A percentile compares a stretch with the other conserved stretches of the same genome.
phyloP scores from a whole-genome alignment of 441 rosid species.

The Pelargonium cotyledonis region DNA sequence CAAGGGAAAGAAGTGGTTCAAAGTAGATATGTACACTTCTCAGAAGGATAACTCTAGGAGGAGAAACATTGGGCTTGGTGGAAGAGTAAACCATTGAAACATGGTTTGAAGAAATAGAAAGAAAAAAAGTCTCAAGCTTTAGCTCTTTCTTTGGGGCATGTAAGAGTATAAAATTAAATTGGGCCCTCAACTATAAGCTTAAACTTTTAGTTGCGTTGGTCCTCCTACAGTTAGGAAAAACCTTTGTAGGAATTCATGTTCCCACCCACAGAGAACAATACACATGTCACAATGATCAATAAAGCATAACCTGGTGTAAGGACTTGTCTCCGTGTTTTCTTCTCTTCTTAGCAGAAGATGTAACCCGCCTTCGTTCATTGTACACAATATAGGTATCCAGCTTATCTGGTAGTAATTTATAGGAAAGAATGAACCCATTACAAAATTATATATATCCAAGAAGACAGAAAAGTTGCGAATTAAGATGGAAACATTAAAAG shows the following conservation, averaged over 20 bases:
- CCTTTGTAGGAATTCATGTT: conserved; percentile 6
- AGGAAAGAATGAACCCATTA: not conserved
- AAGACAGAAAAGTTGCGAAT: not conserved
- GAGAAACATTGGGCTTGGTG: too few species aligned
- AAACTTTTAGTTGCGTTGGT: too few species aligned
- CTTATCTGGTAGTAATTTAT: conserved; percentile 36
- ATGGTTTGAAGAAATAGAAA: too few species aligned
- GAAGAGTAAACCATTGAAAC: too few species aligned
- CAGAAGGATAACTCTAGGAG: not conserved
- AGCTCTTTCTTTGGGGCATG: too few species aligned
- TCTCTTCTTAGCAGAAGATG: conserved; percentile 91
- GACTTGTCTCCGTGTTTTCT: conserved; percentile 52
- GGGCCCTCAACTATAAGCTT: too few species aligned
- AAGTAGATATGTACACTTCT: not conserved
- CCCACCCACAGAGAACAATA: not conserved
- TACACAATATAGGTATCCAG: conserved; percentile 76
- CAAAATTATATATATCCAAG: not conserved
- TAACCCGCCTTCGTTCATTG: conserved; percentile 77
- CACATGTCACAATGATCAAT: conserved; percentile 14
- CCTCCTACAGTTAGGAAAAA: not conserved
- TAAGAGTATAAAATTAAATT: too few species aligned
- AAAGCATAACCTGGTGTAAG: conserved; percentile 70
- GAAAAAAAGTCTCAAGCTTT: too few species aligned
- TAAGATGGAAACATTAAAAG: conserved; percentile 10
- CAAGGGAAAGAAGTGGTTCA: conserved; percentile 2